Conservation (phyloP, 2,329 filamentous ascomycete species). For the Hansfordia pulvinata region DNA sequence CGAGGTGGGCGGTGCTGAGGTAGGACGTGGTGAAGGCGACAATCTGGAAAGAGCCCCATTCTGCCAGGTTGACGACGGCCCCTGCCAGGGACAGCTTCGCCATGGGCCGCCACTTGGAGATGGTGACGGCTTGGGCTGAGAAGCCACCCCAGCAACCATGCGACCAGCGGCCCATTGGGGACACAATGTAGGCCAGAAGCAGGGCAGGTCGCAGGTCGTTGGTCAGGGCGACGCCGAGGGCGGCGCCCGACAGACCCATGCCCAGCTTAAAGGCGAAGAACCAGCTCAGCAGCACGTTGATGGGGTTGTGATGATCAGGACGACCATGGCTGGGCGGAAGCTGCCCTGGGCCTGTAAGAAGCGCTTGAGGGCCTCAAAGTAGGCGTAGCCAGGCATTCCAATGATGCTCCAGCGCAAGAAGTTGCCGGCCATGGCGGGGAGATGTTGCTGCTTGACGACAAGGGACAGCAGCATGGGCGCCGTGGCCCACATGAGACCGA, state of each 20-base stretch:
- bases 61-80: conserved; percentile 23
- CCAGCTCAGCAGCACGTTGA: conserved; percentile 35
- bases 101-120: conserved; percentile 28
- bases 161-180: conserved; percentile 22
- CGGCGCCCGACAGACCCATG: conserved; percentile 35
- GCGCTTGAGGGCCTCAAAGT: conserved; percentile 38
- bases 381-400: conserved; percentile 36
- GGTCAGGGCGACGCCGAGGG: conserved; percentile 31
- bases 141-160: conserved; percentile 30
- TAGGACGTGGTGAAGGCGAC: conserved; percentile 30
- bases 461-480: conserved; percentile 29
- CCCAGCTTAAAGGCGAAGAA: conserved; percentile 25
- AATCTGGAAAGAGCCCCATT: conserved; percentile 28
- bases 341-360: conserved; percentile 41
- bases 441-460: conserved; percentile 29
- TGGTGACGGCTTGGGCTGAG: conserved; percentile 17
- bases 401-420: conserved; percentile 34
- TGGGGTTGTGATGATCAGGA: conserved; percentile 29
- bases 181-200: conserved; percentile 29
- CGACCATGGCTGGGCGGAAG: conserved; percentile 32
- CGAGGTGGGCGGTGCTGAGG: conserved; percentile 25
- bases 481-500: conserved; percentile 32
- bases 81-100: conserved; percentile 23
- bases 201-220: conserved; percentile 33
- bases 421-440: conserved; percentile 32